Conservation (phyloP, 139 green algal species). For the Ettlia oleoabundans region DNA sequence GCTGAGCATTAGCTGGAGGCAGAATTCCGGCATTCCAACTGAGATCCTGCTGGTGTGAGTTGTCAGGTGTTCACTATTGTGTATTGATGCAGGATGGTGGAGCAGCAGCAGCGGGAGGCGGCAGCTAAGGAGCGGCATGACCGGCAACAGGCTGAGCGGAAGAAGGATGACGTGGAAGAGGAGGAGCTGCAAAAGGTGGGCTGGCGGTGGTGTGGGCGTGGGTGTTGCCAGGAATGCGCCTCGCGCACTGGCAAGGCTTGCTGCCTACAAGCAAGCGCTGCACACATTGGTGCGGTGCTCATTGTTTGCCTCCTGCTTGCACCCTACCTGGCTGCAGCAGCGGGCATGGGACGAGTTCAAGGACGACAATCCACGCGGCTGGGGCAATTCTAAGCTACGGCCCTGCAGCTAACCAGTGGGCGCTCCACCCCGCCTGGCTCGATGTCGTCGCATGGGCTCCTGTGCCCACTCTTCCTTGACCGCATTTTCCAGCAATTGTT, state of each 20-base stretch:
- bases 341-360: constrained; percentile 84
- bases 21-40: too few relatives aligned
- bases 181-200: constrained; percentile 57
- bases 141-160: constrained; percentile 29
- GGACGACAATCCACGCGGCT: constrained; percentile 78
- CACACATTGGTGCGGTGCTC: not conserved
- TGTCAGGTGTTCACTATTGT: not conserved
- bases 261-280: too few relatives aligned
- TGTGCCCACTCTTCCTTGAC: too few relatives aligned
- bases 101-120: constrained; percentile 17
- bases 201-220: not conserved
- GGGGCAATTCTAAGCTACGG: constrained; percentile 86
- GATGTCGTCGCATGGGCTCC: too few relatives aligned
- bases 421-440: not conserved
- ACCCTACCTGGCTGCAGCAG: constrained; percentile 5
- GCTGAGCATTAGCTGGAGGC: too few relatives aligned
- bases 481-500: too few relatives aligned
- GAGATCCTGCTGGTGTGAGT: not conserved
- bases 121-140: constrained; percentile 52
- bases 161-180: constrained; percentile 65
- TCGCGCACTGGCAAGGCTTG: not conserved
- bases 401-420: constrained; percentile 25
- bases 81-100: not conserved
- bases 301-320: not conserved
- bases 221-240: not conserved